phyloP scores from a whole-genome alignment of 352 stramenopile species.

The Globisporangium cederbergense region DNA sequence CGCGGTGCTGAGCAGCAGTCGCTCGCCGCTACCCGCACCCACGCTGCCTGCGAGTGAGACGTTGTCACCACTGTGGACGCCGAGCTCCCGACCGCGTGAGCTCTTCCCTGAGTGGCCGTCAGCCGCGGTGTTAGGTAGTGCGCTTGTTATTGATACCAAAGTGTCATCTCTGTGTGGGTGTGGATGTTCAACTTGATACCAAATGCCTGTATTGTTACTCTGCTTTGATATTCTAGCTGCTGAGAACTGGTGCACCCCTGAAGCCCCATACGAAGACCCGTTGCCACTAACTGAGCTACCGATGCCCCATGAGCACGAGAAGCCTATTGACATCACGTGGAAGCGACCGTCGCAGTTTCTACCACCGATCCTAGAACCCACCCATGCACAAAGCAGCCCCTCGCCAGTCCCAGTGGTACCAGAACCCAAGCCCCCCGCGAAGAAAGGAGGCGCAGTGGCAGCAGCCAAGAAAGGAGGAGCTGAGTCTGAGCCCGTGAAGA shows the following conservation, averaged over 20 bases:
- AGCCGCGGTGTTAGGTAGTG: conserved; percentile 17
- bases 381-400: conserved; percentile 5
- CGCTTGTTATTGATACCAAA: neutral
- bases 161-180: neutral
- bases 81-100: conserved; percentile 25
- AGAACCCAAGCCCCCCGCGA: conserved; percentile 30
- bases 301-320: conserved; percentile 22
- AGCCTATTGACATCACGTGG: conserved; percentile 33
- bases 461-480: conserved; percentile 33
- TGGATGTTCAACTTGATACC: neutral
- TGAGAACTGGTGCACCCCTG: conserved; percentile 47
- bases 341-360: conserved; percentile 65
- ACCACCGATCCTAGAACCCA: conserved; percentile 36
- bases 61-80: conserved; percentile 41
- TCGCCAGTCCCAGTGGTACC: conserved; percentile 14
- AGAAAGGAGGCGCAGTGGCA: conserved; percentile 21
- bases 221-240: conserved; percentile 17
- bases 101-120: conserved; percentile 68
- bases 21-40: conserved; percentile 23
- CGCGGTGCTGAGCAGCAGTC: conserved; percentile 1
- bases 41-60: conserved; percentile 28
- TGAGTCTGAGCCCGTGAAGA: conserved; percentile 47
- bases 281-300: conserved; percentile 22
- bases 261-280: conserved; percentile 46
- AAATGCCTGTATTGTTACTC: neutral